phyloP scores from a whole-genome alignment of 2,329 filamentous ascomycete genomes.

The Sporothrix globosa region DNA sequence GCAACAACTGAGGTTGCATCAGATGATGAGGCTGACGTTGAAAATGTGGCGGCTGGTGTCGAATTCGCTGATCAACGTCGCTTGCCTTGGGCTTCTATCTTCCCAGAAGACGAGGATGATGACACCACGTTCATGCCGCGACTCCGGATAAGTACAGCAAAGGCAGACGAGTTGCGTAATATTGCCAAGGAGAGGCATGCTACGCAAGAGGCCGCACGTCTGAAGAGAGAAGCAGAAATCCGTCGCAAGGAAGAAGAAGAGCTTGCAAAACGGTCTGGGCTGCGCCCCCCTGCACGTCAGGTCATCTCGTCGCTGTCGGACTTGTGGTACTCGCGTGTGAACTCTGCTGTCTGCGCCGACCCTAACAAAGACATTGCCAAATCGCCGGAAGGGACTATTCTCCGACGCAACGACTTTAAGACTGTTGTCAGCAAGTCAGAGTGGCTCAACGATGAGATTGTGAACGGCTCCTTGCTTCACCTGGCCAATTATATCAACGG shows the following conservation, averaged over 20 bases:
- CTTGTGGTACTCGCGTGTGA: conserved; percentile 48
- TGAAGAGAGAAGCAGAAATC: conserved; percentile 36
- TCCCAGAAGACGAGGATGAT: conserved; percentile 28
- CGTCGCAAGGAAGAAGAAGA: conserved; percentile 37
- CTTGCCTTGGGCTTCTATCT: conserved; percentile 27
- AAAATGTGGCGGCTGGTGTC: background rate
- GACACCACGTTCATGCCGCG: conserved; percentile 26
- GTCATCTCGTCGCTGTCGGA: conserved; percentile 42
- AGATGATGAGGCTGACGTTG: conserved; percentile 26
- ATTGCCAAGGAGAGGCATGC: conserved; percentile 34
- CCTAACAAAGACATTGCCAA: conserved; percentile 47
- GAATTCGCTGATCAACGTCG: conserved; percentile 2
- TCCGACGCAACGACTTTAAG: conserved; percentile 64
- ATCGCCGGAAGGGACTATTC: conserved; percentile 54
- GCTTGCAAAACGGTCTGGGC: conserved; percentile 35
- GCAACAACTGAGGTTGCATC: conserved; percentile 32
- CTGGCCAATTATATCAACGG: conserved; percentile 63
- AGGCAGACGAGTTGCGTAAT: conserved; percentile 39
- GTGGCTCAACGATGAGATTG: conserved; percentile 79
- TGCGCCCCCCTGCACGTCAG: conserved; percentile 39
- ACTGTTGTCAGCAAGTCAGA: conserved; percentile 59
- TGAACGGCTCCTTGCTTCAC: conserved; percentile 67
- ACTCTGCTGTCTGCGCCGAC: conserved; percentile 44
- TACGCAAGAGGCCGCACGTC: conserved; percentile 36
- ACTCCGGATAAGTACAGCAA: conserved; percentile 38